Base-by-base conservation (phyloP, 1,284 basidiomycete genomes). In the Microbotryum intermedium region DNA sequence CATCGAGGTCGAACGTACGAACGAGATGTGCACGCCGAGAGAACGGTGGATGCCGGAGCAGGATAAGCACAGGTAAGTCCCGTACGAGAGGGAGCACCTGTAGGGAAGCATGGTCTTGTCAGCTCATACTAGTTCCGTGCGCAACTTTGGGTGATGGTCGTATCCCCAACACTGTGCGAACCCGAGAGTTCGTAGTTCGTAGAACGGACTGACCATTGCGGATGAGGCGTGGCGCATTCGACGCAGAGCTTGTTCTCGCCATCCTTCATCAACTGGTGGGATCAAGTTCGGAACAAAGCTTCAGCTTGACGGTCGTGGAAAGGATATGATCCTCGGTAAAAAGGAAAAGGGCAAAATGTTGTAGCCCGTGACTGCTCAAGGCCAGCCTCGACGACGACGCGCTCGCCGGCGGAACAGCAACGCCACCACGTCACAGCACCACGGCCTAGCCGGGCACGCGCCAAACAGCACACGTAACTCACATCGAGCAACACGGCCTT, bases 1-100 rank as follows among this genome's bases (percentile, higher is more conserved):
- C 56, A 47, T 9, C 29, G 18, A 43, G 21, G 47, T 46, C 6
- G 34, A 21, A 90, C 83, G 52, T 88, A 71, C 90, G 82, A 57
- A 94, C 88, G 76, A 93, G 72, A 90, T 81, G 74, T 92, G 89
- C 28, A 91, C 89, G 50, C 89, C 89, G 70, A 90, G 86, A 53
- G 88, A 85, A 76, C 92, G 80, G 77, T 97, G 92, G 44, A 84
- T 80, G 29, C 91, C 91, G 20, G 88, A 90, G 74, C 92, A 95
- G 83, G 88, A 77, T 45, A 97, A 79, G 75, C 92, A 97, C 65
- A 95, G 81, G 74, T 93, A 92, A 54, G 89, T 80, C 56, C 88
- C 90, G 55, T 70, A 66, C 48, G 59, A 59, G 45, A 66, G 58
- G 43, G 64, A 63, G 50, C 58, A 59, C 64, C 64, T 55, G 48